Conservation (phyloP, 2,329 filamentous ascomycete genomes). For the Exophiala mesophila region DNA sequence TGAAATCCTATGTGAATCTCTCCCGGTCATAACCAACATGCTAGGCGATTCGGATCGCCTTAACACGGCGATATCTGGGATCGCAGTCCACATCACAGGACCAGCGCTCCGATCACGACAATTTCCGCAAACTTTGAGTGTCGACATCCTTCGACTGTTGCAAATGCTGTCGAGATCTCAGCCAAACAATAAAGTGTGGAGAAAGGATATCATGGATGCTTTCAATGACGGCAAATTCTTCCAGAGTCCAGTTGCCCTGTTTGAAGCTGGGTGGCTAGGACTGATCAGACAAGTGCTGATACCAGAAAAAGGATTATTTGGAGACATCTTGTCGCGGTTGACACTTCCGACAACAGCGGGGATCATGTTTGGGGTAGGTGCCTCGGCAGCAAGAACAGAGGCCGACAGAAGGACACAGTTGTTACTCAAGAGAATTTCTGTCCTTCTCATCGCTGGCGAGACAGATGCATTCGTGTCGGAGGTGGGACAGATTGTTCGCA, state of each 20-base stretch:
- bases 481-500: constrained; percentile 68
- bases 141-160: constrained; percentile 65
- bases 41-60: constrained; percentile 83
- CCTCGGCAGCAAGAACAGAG: constrained; percentile 87
- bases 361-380: constrained; percentile 97
- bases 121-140: constrained; percentile 80
- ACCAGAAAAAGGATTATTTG: constrained; percentile 80
- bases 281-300: constrained; percentile 79
- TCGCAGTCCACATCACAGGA: constrained; percentile 76
- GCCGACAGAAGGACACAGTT: constrained; percentile 90
- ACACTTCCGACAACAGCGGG: constrained; percentile 84
- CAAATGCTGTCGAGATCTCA: constrained; percentile 72
- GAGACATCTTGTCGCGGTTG: constrained; percentile 73
- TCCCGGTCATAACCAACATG: constrained; percentile 75
- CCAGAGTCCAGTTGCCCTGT: constrained; percentile 58
- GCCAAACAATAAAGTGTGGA: constrained; percentile 83
- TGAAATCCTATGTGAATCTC: constrained; percentile 69
- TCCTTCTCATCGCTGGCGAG: constrained; percentile 70
- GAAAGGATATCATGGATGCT: constrained; percentile 83
- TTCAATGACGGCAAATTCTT: constrained; percentile 91
- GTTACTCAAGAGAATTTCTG: constrained; percentile 75
- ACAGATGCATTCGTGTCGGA: constrained; percentile 77
- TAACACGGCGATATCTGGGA: constrained; percentile 67
- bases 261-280: constrained; percentile 72
- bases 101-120: constrained; percentile 77